Percentiles rank a stretch among this genome's conserved stretches.
Evolutionary conservation across 345 rosid genomes (phyloP).

Genomic region (Eucalyptus marginata): DNA sequence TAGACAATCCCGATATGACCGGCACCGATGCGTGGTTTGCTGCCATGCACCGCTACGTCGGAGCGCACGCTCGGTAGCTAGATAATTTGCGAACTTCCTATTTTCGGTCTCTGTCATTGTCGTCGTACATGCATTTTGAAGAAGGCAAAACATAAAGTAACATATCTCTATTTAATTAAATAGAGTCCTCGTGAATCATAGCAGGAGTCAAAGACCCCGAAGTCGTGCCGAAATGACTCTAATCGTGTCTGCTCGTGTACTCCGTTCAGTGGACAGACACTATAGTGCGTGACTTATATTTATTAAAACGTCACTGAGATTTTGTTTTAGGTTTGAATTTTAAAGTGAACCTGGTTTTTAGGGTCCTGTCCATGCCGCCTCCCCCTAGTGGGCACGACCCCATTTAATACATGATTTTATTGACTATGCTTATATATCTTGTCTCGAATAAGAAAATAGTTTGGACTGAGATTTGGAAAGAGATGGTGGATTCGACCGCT

Average conservation of each 20-base stretch:
- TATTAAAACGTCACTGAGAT: background rate
- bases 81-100: background rate
- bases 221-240: background rate
- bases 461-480: background rate
- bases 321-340: background rate
- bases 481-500: background rate
- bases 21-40: background rate
- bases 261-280: background rate
- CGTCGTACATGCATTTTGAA: background rate
- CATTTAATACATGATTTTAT: background rate
- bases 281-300: background rate
- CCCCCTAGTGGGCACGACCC: background rate
- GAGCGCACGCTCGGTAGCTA: background rate
- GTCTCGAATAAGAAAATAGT: background rate
- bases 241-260: background rate
- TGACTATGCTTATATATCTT: background rate
- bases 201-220: background rate
- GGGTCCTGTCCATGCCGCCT: background rate
- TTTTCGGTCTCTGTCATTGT: background rate
- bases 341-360: background rate
- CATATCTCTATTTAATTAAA: background rate
- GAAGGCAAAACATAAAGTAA: background rate
- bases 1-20: rapidly evolving
- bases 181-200: background rate
- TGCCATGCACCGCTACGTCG: rapidly evolving